A percentile compares a stretch with the other conserved stretches of the same genome.
These are phyloP conservation scores for Ulmus americana DNA, from an alignment of 331 rosid genomes.

Conservation along the genomic window DNA sequence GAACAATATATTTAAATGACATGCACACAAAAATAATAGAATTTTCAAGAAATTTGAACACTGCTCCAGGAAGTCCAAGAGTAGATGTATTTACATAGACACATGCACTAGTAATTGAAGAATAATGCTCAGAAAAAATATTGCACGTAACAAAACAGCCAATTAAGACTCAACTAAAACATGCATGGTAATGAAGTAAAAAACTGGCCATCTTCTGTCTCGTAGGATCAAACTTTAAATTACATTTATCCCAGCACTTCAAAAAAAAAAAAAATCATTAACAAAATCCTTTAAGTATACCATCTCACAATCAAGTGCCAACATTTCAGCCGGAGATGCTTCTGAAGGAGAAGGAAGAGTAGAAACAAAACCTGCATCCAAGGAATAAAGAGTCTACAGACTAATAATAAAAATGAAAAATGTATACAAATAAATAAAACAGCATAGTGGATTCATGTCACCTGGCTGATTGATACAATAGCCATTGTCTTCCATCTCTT, in stretches of 20 bases:
- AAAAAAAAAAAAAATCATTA: too few species aligned
- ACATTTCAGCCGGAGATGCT: constrained; percentile 49
- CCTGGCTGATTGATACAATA: constrained; percentile 78
- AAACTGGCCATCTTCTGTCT: too few species aligned
- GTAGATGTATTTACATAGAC: too few species aligned
- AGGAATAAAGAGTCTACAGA: constrained; percentile 10
- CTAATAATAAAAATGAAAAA: background rate
- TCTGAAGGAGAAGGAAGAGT: constrained; percentile 68
- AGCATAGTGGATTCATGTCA: constrained; percentile 11
- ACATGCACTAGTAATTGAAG: too few species aligned
- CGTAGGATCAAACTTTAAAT: too few species aligned
- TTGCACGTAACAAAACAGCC: too few species aligned
- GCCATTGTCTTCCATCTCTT: constrained; percentile 78
- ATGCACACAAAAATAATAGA: constrained; percentile 10
- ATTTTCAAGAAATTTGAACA: background rate
- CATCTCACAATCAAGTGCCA: constrained; percentile 98
- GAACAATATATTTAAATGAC: constrained; percentile 16
- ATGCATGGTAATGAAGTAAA: too few species aligned
- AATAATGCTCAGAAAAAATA: too few species aligned
- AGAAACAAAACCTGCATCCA: constrained; percentile 58
- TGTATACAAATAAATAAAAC: constrained; percentile 3
- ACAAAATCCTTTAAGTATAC: constrained; percentile 30
- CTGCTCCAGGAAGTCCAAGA: too few species aligned
- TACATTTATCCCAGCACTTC: too few species aligned
- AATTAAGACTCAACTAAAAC: too few species aligned